phyloP scores from a whole-genome alignment of 2,329 filamentous ascomycete species.

The Penicillium hordei region DNA sequence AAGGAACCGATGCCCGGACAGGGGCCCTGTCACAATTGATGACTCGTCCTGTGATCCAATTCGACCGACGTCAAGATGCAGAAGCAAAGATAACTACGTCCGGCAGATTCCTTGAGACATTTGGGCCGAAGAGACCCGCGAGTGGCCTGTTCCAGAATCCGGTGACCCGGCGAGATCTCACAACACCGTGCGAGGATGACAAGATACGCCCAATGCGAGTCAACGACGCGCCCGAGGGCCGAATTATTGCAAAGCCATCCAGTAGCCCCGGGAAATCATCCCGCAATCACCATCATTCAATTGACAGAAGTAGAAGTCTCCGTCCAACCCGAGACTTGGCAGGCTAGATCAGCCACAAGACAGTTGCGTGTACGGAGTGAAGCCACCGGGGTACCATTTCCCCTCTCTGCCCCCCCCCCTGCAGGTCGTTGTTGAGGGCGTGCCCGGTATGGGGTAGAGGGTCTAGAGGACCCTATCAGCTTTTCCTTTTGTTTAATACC shows the following conservation, averaged over 20 bases:
- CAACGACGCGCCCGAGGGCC: conserved; percentile 12
- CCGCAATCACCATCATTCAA: conserved; percentile 16
- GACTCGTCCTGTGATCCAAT: conserved; percentile 22
- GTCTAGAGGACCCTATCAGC: not conserved
- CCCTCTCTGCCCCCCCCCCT: conserved; percentile 5
- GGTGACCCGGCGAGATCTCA: conserved; percentile 28
- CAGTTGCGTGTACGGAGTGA: conserved; percentile 10
- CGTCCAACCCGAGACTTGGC: conserved; percentile 26
- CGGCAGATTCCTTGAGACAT: conserved; percentile 28
- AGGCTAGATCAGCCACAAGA: conserved; percentile 24
- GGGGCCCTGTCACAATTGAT: conserved; percentile 21
- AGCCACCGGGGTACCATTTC: conserved; percentile 19
- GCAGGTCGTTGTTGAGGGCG: not conserved
- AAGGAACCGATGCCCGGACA: conserved; percentile 23
- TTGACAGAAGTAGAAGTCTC: conserved; percentile 11
- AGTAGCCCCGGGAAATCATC: conserved; percentile 14
- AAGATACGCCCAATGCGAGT: conserved; percentile 13
- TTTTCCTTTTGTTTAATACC: not conserved
- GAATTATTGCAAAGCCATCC: conserved; percentile 18
- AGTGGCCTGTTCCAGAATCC: conserved; percentile 31
- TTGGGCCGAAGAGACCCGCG: conserved; percentile 26
- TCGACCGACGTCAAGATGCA: conserved; percentile 20
- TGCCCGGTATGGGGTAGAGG: not conserved
- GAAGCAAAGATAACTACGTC: conserved; percentile 22
- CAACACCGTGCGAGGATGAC: conserved; percentile 28